These are phyloP conservation scores for Aspergillus hancockii DNA, from an alignment of 495 filamentous ascomycete species.

Conservation along the genomic window DNA sequence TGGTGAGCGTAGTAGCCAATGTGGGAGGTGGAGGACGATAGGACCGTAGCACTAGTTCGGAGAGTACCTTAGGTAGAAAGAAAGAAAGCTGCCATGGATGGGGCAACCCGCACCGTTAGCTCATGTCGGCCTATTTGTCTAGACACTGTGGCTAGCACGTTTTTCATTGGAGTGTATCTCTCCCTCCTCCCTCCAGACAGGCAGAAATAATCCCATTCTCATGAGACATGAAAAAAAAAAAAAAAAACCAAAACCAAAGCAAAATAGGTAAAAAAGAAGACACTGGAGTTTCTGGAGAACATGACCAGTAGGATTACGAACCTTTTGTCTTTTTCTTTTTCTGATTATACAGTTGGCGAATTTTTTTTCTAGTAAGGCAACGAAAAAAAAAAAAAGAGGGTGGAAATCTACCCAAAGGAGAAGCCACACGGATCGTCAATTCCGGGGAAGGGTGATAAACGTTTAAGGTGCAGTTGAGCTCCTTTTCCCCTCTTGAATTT, in stretches of 20 bases:
- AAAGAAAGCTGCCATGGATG: slow-evolving; percentile 26
- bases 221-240: not conserved
- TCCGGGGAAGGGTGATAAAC: slow-evolving; percentile 4
- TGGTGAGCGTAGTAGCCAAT: slow-evolving; percentile 20
- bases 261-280: not conserved
- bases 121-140: slow-evolving; percentile 20
- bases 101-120: slow-evolving; percentile 31
- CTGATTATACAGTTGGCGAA: not conserved
- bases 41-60: slow-evolving; percentile 8
- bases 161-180: slow-evolving; percentile 3
- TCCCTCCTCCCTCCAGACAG: not conserved
- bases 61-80: slow-evolving; percentile 7
- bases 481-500: not conserved
- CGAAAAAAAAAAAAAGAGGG: not conserved
- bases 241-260: not conserved
- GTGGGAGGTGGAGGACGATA: slow-evolving; percentile 25
- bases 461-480: slow-evolving; percentile 1
- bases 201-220: not conserved
- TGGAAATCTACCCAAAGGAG: not conserved
- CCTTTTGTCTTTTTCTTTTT: not conserved
- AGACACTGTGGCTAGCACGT: slow-evolving; percentile 20
- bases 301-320: not conserved
- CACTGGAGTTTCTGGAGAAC: not conserved
- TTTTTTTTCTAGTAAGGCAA: no score
- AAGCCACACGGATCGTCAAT: not conserved